Base-by-base conservation (phyloP, 257 asterid genomes). In the Solanum stenotomum region DNA sequence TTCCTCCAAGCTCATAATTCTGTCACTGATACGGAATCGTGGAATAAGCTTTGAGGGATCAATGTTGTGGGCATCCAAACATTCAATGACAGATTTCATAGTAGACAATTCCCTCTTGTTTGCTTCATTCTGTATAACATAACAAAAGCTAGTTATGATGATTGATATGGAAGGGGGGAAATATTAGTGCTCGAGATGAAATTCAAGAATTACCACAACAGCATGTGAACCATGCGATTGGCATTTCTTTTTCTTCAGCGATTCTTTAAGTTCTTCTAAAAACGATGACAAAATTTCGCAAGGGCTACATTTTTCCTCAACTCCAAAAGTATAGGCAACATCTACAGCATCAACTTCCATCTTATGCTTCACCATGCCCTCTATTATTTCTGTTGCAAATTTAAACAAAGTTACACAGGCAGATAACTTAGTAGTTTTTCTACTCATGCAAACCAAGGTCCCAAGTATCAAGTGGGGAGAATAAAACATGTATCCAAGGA, bases 281-380 rank as follows among this genome's bases (percentile, higher is more conserved):
- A 91, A 93, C 29, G 98, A 89, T 59, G 89, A 42, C 91, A 96
- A 90, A 84, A 95, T 88, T 87, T 91, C 37, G 63, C 89, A 93
- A 86, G 95, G 94, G 83, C 89, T 84, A 76, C 92, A 92, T 88
- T 88, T 93, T 87, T 93, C 97, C 87, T 94, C 93, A 42, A 96
- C 90, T 67, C 94, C 98, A 87, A 94, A 95, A 90, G 95, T 92
- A 87, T 88, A 93, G 18, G 85, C 91, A 70, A 93, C 81, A 91
- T 96, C 95, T 89, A 94, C 95, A 67, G 98, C 98, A 61, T 94
- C 95, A 87, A 95, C 93, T 89, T 90, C 96, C 98, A 90, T 91
- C 88, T 91, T 93, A 37, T 89, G 90, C 91, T 93, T 94, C 79
- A 94, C 46, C 97, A 93, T 89, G 70, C 91, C 92, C 59, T 93